phyloP scores from a whole-genome alignment of 1,139 yeast genomes.

The Pichia sp. region DNA sequence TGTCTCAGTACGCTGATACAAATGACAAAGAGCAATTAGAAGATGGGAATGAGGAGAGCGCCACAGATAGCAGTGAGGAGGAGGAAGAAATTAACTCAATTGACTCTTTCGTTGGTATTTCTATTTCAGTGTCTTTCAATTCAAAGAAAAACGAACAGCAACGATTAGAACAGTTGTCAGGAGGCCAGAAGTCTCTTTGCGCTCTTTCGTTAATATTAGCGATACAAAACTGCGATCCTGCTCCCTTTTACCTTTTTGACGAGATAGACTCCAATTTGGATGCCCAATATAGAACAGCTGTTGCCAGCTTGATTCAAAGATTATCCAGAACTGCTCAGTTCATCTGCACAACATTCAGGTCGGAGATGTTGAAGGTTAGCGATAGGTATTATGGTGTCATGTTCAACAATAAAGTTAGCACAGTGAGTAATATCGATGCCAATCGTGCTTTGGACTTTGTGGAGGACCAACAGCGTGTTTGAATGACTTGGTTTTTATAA shows the following conservation, averaged over 20 bases:
- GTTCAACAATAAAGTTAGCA: slow-evolving; percentile 76
- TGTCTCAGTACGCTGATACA: slow-evolving; percentile 16
- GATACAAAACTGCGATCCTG: slow-evolving; percentile 92
- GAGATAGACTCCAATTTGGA: slow-evolving; percentile 96
- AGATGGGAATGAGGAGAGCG: slow-evolving; percentile 22
- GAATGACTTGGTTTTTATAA: not conserved
- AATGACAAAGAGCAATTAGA: slow-evolving; percentile 22
- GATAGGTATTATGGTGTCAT: slow-evolving; percentile 84
- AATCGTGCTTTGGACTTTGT: slow-evolving; percentile 77
- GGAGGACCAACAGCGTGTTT: slow-evolving; percentile 45
- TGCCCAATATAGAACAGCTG: slow-evolving; percentile 84
- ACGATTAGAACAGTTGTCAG: slow-evolving; percentile 84
- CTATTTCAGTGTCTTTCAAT: slow-evolving; percentile 86
- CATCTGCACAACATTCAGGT: slow-evolving; percentile 92
- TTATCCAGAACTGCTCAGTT: slow-evolving; percentile 73
- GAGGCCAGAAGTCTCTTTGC: slow-evolving; percentile 94
- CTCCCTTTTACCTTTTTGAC: slow-evolving; percentile 92
- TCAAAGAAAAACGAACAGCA: slow-evolving; percentile 83
- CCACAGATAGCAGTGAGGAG: slow-evolving; percentile 21
- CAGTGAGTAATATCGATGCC: slow-evolving; percentile 61
- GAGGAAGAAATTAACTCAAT: slow-evolving; percentile 16
- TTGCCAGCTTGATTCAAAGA: slow-evolving; percentile 66
- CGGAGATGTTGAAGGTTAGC: slow-evolving; percentile 86
- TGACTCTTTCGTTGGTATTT: slow-evolving; percentile 68
- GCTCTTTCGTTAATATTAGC: slow-evolving; percentile 92